Conservation (phyloP, 495 filamentous ascomycete species). For the Paragyromitra xinjiangensis region DNA sequence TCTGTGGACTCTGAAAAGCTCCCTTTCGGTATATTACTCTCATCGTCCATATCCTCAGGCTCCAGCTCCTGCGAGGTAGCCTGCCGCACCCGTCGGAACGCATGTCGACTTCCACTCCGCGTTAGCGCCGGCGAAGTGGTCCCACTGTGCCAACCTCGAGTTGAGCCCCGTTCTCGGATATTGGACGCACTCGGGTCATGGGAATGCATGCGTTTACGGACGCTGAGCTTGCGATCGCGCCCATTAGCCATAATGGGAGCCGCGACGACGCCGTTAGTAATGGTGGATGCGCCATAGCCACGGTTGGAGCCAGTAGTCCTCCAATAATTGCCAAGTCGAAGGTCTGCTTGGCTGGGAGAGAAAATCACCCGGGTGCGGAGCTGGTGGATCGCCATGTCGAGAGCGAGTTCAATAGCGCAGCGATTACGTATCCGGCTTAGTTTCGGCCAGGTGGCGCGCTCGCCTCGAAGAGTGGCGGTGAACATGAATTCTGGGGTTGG, state of each 20-base stretch:
- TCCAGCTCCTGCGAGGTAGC: slow-evolving; percentile 19
- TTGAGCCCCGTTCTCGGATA: slow-evolving; percentile 16
- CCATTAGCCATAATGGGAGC: not conserved
- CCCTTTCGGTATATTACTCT: not conserved
- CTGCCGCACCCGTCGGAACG: slow-evolving; percentile 13
- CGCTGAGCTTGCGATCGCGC: not conserved
- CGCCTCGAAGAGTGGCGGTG: slow-evolving; percentile 75
- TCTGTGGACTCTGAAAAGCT: not conserved
- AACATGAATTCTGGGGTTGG: slow-evolving; percentile 92
- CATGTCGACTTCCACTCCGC: slow-evolving; percentile 4
- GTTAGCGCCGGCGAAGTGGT: slow-evolving; percentile 6
- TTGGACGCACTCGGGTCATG: slow-evolving; percentile 30
- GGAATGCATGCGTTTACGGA: slow-evolving; percentile 29
- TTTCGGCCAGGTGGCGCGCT: slow-evolving; percentile 90
- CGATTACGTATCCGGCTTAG: slow-evolving; percentile 82
- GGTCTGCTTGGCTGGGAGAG: slow-evolving; percentile 74
- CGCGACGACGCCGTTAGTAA: not conserved
- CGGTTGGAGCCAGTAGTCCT: slow-evolving; percentile 11
- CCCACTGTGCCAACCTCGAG: slow-evolving; percentile 7
- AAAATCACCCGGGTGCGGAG: slow-evolving; percentile 81
- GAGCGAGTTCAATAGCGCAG: slow-evolving; percentile 83
- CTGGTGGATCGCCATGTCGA: slow-evolving; percentile 82
- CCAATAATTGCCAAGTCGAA: slow-evolving; percentile 62
- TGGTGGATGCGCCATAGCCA: slow-evolving; percentile 11
- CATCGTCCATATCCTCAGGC: slow-evolving; percentile 14